Conservation (phyloP, 169 alveolate species). For the Cryptosporidium baileyi region DNA sequence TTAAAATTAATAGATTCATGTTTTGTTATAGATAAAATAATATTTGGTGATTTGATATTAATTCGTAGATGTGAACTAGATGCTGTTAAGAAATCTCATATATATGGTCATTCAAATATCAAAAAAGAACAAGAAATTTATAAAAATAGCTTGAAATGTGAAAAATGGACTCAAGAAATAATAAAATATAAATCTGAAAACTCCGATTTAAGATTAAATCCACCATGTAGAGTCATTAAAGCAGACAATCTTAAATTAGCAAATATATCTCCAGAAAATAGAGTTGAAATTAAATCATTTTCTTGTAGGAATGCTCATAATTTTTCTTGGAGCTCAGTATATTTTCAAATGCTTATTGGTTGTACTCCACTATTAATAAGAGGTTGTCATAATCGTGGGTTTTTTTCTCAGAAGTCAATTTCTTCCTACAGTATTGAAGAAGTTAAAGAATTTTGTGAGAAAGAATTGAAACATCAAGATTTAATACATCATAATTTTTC, state of each 20-base stretch:
- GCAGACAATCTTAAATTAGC: constrained; percentile 19
- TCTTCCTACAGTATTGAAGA: neutral
- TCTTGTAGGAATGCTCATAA: constrained; percentile 24
- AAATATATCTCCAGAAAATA: neutral
- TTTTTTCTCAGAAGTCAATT: constrained; percentile 5
- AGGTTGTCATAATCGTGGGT: constrained; percentile 27
- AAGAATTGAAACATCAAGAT: neutral
- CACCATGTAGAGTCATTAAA: constrained; percentile 11
- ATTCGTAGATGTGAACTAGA: constrained; percentile 42
- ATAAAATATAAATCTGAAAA: neutral
- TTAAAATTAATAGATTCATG: constrained; percentile 23
- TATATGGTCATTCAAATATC: constrained; percentile 3
- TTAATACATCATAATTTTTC: neutral
- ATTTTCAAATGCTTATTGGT: constrained; percentile 55
- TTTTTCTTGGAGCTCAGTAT: constrained; percentile 47
- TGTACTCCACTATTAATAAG: constrained; percentile 17
- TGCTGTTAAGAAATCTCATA: constrained; percentile 7
- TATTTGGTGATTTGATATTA: constrained; percentile 17
- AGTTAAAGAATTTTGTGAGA: constrained; percentile 29
- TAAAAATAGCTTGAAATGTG: neutral
- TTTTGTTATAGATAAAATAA: constrained; percentile 17
- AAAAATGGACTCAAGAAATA: constrained; percentile 10
- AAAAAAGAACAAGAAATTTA: neutral
- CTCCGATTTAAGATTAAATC: constrained; percentile 15
- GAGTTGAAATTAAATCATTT: constrained; percentile 45